A percentile compares a stretch with the other conserved stretches of the same genome.
Conservation (phyloP, 2,329 filamentous ascomycete species). For the Dactylella cylindrospora region DNA sequence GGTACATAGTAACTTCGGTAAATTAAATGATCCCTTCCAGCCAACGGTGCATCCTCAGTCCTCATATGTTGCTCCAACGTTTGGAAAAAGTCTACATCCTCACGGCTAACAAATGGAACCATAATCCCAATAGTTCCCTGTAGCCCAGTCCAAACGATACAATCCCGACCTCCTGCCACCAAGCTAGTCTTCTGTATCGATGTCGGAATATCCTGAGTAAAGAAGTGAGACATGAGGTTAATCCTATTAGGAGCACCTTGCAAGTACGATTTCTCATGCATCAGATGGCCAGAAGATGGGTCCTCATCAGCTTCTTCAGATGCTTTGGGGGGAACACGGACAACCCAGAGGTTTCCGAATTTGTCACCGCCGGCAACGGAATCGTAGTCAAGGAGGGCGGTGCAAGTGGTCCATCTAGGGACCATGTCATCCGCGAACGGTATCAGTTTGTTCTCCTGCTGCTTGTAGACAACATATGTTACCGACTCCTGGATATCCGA, state of each 20-base stretch:
- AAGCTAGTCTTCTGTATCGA: conserved; percentile 85
- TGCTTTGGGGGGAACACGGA: conserved; percentile 81
- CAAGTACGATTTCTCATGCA: conserved; percentile 85
- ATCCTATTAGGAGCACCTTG: conserved; percentile 84
- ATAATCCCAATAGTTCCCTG: conserved; percentile 93
- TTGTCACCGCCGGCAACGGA: conserved; percentile 93
- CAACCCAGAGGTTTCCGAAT: conserved; percentile 93
- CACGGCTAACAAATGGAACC: conserved; percentile 84
- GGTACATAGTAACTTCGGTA: conserved; percentile 95
- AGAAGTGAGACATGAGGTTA: conserved; percentile 83
- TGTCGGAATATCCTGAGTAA: conserved; percentile 86
- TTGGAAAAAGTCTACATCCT: conserved; percentile 98
- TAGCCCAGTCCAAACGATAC: conserved; percentile 89
- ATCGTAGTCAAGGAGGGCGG: conserved; percentile 96
- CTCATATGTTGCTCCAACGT: conserved; percentile 85
- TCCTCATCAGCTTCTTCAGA: conserved; percentile 91
- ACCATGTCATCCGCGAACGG: conserved; percentile 90
- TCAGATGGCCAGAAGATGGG: conserved; percentile 83
- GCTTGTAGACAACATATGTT: conserved; percentile 91
- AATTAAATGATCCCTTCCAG: conserved; percentile 90
- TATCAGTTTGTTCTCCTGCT: conserved; percentile 84
- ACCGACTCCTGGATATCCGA: conserved; percentile 91
- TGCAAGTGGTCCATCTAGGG: conserved; percentile 84
- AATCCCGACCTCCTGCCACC: conserved; percentile 85
- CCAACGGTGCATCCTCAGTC: conserved; percentile 80